Evolutionary conservation across 768 basidiomycete genomes (phyloP), one percentile per base, ranked within the genome.

Genomic region (Tricholoma matsutake): DNA sequence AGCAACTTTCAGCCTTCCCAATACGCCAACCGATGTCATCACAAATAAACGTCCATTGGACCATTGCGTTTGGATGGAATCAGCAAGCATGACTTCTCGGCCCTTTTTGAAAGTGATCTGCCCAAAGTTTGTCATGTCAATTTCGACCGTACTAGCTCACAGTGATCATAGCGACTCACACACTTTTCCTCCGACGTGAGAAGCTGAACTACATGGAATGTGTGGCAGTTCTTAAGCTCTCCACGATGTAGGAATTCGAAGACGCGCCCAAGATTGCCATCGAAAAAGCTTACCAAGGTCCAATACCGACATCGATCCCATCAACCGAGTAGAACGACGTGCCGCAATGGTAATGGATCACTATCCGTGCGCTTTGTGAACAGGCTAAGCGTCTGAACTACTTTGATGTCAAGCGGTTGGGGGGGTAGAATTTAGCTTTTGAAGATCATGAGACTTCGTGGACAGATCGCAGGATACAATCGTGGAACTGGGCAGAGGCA

Each of bases 221-320:
- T 77, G 56, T 67, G 11, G 66, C 73, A 0, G 72, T 78, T 34
- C 63, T 75, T 25, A 69, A 71, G 54, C 56, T 78, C n/a, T 66
- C 77, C 14, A 68, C 58, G 9, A 72, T 71, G 69, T 81, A 77
- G 75, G 68, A 74, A 7, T 75, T 73, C 47, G 60, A 69, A 4
- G 16, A 52, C 10, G 43, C 75, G 25, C 68, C 71, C 31, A 58
- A 65, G 18, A 32, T 66, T 16, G 73, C 75, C 11, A 67, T 78
- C 20, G 6, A 63, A 14, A 61, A n/a, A n/a, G n/a, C n/a, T n/a
- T n/a, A n/a, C n/a, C n/a, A n/a, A n/a, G n/a, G n/a, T n/a, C 65
- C 9, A 59, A 59, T 18, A 41, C 53, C 9, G 35, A 65, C 0
- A 41, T 61, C 10, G 63, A 62, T 56, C 63, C 69, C 53, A 56